Base-by-base conservation (phyloP, 2,329 filamentous ascomycete species). In the Aotearoamyces nothofagi region DNA sequence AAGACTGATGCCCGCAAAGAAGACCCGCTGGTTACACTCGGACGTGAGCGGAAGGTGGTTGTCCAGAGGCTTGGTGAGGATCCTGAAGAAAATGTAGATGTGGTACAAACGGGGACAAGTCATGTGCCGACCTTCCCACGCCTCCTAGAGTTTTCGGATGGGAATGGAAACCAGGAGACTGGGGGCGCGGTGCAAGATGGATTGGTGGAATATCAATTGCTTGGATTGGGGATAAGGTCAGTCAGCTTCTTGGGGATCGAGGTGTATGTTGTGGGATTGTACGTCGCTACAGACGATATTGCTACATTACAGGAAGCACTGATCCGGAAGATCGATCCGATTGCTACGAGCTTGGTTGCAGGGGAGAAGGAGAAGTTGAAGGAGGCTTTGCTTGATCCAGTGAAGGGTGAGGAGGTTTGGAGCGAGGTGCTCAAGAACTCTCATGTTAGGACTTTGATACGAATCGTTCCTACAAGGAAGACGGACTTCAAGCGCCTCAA, bases 261-360 rank as follows among this genome's bases (percentile, higher is more conserved):
- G 51, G 90, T 98, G 30, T 98, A 98, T 56, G 79, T 96, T 11
- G 79, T 93, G 0, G 90, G 87, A 10, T 71, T 92, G 43, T 98
- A 98, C 57, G 66, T 96, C 15, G 81, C 84, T 15, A 87, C 78
- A 0, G 61, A 75, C 20, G 84, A 93, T 46, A 73, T 98, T 34
- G 72, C 76, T 4, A 63, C 66, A n/a, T 62, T 98, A 22, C 87
- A 96, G 54, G 63, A 68, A 40, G 69, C 72, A 24, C 65, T 96
- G 16, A 68, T 92, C 35, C 74, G 75, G 47, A 72, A 72, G 37
- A 69, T 92, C 43, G 82, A 82, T 47, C 67, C 75, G 1, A 55
- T 73, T 3, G 87, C 86, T 2, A 92, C 82, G 0, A 83, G 84
- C 0, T 64, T 94, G 8, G 80, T 94, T 10, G 64, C 81, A 0